Percentiles rank a stretch among this genome's conserved stretches.
Evolutionary conservation across 306 rosid genomes (phyloP).

Genomic region (Rosa multiflora): DNA sequence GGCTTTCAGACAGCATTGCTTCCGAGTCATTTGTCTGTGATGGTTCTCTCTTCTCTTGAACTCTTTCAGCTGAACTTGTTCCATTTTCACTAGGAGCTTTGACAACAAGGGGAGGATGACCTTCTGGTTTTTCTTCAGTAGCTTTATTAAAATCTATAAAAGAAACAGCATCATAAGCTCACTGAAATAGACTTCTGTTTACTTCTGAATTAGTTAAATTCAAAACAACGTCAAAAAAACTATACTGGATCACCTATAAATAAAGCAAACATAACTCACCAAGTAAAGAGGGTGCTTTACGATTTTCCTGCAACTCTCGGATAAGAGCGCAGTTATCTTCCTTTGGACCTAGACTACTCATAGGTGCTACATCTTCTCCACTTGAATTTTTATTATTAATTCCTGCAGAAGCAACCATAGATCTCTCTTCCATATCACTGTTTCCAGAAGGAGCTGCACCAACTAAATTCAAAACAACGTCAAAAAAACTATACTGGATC

Average conservation of each 20-base stretch:
- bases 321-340: slow-evolving; percentile 34
- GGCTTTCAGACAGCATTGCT: slow-evolving; percentile 29
- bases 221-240: neutral
- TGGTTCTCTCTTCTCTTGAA: slow-evolving; percentile 39
- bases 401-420: slow-evolving; percentile 8
- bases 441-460: slow-evolving; percentile 34
- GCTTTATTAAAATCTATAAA: slow-evolving; percentile 34
- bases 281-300: slow-evolving; percentile 13
- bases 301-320: slow-evolving; percentile 22
- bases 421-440: slow-evolving; percentile 33
- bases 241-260: slow-evolving; percentile 11
- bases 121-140: slow-evolving; percentile 29
- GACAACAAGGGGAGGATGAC: slow-evolving; percentile 24
- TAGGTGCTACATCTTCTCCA: slow-evolving; percentile 22
- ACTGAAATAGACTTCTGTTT: slow-evolving; percentile 1
- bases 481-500: neutral
- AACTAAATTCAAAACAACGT: slow-evolving; percentile 4
- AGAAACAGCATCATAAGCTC: slow-evolving; percentile 15
- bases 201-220: neutral
- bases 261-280: slow-evolving; percentile 33
- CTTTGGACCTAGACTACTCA: slow-evolving; percentile 26
- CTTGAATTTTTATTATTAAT: slow-evolving; percentile 13
- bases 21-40: slow-evolving; percentile 34
- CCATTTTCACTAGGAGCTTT: slow-evolving; percentile 34
- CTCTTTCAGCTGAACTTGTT: slow-evolving; percentile 24